Conservation (phyloP, 805 yeast genomes). For the Wickerhamomyces hampshirensis region DNA sequence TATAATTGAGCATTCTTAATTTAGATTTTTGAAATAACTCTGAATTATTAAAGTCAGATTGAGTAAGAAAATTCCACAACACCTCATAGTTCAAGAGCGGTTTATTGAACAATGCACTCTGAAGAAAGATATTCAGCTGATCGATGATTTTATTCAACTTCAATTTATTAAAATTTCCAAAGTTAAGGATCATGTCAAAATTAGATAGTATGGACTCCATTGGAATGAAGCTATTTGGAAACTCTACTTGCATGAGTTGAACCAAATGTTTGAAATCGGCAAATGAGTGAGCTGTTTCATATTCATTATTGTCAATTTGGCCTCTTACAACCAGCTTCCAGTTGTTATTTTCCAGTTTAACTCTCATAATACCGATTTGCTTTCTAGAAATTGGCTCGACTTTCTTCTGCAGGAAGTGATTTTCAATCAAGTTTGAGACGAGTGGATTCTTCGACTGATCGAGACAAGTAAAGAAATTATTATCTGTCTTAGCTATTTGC, state of each 20-base stretch:
- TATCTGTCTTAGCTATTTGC: slow-evolving; percentile 32
- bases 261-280: slow-evolving; percentile 30
- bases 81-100: slow-evolving; percentile 31
- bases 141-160: slow-evolving; percentile 44
- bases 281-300: slow-evolving; percentile 25
- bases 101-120: slow-evolving; percentile 36
- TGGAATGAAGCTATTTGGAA: slow-evolving; percentile 31
- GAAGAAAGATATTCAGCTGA: slow-evolving; percentile 44
- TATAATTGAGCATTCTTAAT: slow-evolving; percentile 22
- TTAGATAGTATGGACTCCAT: slow-evolving; percentile 18
- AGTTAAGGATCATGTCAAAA: slow-evolving; percentile 18
- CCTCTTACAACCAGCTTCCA: slow-evolving; percentile 28
- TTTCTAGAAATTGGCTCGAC: slow-evolving; percentile 20
- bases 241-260: slow-evolving; percentile 31
- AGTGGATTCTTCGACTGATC: slow-evolving; percentile 40
- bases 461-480: slow-evolving; percentile 31
- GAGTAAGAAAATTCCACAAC: slow-evolving; percentile 38
- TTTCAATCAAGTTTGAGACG: slow-evolving; percentile 33
- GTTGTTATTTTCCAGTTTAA: slow-evolving; percentile 27
- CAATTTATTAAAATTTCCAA: slow-evolving; percentile 35
- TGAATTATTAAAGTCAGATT: slow-evolving; percentile 27
- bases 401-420: slow-evolving; percentile 16
- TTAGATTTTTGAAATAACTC: slow-evolving; percentile 31
- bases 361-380: slow-evolving; percentile 31
- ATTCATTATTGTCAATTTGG: slow-evolving; percentile 5